Percentiles rank a stretch among this genome's conserved stretches.
Evolutionary conservation across 2,329 filamentous ascomycete genomes (phyloP).

Genomic region (Sclerotinia glacialis): DNA sequence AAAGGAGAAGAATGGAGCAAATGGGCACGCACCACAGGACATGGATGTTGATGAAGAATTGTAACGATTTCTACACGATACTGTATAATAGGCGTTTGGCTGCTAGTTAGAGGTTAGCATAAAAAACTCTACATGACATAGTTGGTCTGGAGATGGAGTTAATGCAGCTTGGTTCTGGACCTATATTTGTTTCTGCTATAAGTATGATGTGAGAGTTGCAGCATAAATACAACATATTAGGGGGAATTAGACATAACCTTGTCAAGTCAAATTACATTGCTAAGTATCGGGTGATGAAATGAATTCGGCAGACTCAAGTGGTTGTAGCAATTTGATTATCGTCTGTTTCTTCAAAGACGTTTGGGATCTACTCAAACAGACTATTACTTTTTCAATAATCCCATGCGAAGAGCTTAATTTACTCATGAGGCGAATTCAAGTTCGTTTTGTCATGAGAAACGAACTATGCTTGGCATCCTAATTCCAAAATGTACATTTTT

Average conservation of each 20-base stretch:
- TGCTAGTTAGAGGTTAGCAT: slow-evolving; percentile 27
- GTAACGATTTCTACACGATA: slow-evolving; percentile 48
- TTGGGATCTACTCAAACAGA: too few species aligned
- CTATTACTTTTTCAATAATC: too few species aligned
- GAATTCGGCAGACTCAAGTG: too few species aligned
- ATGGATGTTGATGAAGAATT: slow-evolving; percentile 40
- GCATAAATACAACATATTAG: neutral
- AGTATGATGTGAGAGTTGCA: neutral
- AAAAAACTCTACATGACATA: slow-evolving; percentile 22
- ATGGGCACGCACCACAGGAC: slow-evolving; percentile 42
- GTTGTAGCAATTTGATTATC: too few species aligned
- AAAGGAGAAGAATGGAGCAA: slow-evolving; percentile 57
- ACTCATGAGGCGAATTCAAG: too few species aligned
- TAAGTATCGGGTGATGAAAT: too few species aligned
- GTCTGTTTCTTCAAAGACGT: too few species aligned
- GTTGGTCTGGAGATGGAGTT: slow-evolving; percentile 22
- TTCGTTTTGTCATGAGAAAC: too few species aligned
- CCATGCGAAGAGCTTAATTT: too few species aligned
- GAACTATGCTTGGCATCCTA: too few species aligned
- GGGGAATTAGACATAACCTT: neutral
- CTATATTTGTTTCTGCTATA: neutral
- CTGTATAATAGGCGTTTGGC: slow-evolving; percentile 40
- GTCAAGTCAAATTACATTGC: neutral
- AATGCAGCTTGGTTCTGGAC: slow-evolving; percentile 19
- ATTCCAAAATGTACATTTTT: too few species aligned